These are phyloP conservation scores for Globisporangium cystogenes DNA, from an alignment of 352 stramenopile genomes.

Conservation along the genomic window DNA sequence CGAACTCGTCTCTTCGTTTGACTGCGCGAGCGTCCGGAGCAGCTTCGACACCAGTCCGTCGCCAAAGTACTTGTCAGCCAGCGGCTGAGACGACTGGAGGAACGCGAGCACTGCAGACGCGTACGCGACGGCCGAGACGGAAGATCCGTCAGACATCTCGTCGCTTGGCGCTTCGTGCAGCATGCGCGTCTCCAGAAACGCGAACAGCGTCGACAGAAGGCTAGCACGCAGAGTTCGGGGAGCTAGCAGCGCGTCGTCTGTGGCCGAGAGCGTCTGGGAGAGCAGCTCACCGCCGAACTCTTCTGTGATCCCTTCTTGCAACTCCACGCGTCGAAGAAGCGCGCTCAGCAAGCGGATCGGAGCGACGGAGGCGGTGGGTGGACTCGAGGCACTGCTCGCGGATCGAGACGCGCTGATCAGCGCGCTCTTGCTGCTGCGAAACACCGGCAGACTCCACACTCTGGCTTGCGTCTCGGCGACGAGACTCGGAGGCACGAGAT, in stretches of 20 bases:
- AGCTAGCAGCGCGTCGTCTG: background rate
- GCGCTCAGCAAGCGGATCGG: conserved; percentile 13
- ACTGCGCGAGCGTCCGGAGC: conserved; percentile 30
- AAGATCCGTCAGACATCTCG: conserved; percentile 5
- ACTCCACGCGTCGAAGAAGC: conserved; percentile 13
- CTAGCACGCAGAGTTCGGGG: conserved; percentile 5
- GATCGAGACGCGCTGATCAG: conserved; percentile 5
- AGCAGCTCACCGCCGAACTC: background rate
- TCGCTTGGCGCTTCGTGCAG: conserved; percentile 3
- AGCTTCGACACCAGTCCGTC: conserved; percentile 23
- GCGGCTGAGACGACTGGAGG: conserved; percentile 12
- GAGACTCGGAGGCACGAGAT: conserved; percentile 25
- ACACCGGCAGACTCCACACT: conserved; percentile 45
- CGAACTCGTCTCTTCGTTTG: conserved; percentile 17
- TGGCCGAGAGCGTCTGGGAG: background rate
- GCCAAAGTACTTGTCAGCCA: conserved; percentile 2
- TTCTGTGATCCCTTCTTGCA: conserved; percentile 5
- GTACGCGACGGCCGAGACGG: conserved; percentile 29
- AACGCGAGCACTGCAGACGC: conserved; percentile 33
- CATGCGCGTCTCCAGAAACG: conserved; percentile 7
- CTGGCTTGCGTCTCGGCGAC: conserved; percentile 24
- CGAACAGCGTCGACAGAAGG: conserved; percentile 9
- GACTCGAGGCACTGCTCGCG: conserved; percentile 1
- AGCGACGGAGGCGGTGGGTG: conserved; percentile 9
- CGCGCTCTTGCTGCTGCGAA: conserved; percentile 13